phyloP scores from a whole-genome alignment of 2,329 filamentous ascomycete genomes.

The Hyphodiscus sp. region DNA sequence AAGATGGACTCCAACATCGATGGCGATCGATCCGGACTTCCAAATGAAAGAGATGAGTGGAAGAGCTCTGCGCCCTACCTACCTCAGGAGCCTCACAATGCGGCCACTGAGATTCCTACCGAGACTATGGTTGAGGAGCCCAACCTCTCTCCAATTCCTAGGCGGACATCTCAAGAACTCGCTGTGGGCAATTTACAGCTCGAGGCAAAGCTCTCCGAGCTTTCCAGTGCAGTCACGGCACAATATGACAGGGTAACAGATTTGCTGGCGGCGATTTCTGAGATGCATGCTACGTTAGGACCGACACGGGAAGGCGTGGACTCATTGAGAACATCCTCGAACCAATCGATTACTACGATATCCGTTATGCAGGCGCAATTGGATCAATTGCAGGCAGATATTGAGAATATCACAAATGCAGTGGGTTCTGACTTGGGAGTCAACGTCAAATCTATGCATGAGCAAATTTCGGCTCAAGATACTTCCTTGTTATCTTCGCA shows the following conservation, averaged over 20 bases:
- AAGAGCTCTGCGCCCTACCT: background rate
- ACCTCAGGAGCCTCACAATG: background rate
- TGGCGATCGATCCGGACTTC: background rate
- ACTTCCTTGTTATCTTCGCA: slow-evolving; percentile 17
- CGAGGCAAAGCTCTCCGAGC: slow-evolving; percentile 18
- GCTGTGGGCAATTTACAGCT: slow-evolving; percentile 20
- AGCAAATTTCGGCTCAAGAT: slow-evolving; percentile 12
- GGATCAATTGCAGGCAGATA: slow-evolving; percentile 27
- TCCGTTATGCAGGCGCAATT: slow-evolving; percentile 26
- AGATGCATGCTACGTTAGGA: slow-evolving; percentile 15
- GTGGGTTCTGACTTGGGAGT: slow-evolving; percentile 21
- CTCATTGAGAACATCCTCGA: slow-evolving; percentile 15
- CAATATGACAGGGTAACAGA: slow-evolving; percentile 22
- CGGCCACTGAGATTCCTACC: background rate
- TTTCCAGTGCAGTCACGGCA: slow-evolving; percentile 20
- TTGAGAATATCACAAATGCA: slow-evolving; percentile 20
- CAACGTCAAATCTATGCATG: slow-evolving; percentile 20
- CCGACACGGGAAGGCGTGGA: slow-evolving; percentile 18
- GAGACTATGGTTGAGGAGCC: background rate
- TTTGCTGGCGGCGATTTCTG: slow-evolving; percentile 13
- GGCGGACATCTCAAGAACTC: slow-evolving; percentile 15
- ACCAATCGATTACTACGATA: slow-evolving; percentile 20
- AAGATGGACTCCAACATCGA: slow-evolving; percentile 20
- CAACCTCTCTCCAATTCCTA: background rate
- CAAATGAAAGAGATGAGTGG: background rate